phyloP scores from a whole-genome alignment of 129 eudicot genomes.

The Artemisia tridentata region DNA sequence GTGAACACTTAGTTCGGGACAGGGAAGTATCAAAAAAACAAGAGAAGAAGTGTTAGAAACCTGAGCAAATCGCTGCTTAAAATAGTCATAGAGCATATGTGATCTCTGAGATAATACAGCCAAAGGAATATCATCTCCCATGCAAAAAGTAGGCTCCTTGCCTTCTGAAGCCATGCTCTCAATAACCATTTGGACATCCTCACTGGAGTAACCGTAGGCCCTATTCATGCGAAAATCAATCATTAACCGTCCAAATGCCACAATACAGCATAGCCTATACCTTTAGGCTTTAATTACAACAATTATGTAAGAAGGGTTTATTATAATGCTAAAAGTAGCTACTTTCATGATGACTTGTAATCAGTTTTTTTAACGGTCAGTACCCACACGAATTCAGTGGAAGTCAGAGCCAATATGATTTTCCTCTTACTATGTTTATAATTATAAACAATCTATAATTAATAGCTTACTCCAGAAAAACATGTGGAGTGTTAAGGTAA shows the following conservation, averaged over 20 bases:
- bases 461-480: too few relatives aligned
- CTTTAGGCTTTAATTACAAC: background rate
- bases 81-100: slow-evolving; percentile 94
- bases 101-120: slow-evolving; percentile 81
- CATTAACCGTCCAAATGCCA: slow-evolving; percentile 14
- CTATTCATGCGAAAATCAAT: slow-evolving; percentile 37
- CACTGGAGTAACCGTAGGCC: slow-evolving; percentile 98
- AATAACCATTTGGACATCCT: slow-evolving; percentile 98
- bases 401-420: background rate
- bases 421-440: too few relatives aligned
- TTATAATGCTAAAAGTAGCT: background rate
- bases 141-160: slow-evolving; percentile 98
- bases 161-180: slow-evolving; percentile 98
- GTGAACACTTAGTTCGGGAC: background rate
- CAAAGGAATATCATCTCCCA: slow-evolving; percentile 98
- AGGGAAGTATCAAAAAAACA: slow-evolving; percentile 1
- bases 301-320: slow-evolving; percentile 4
- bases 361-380: background rate
- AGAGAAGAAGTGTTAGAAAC: slow-evolving; percentile 28
- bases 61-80: slow-evolving; percentile 99
- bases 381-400: background rate
- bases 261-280: background rate
- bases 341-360: too few relatives aligned
- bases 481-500: too few relatives aligned
- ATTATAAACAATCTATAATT: too few relatives aligned